Evolutionary conservation across 1,284 basidiomycete species (phyloP), one percentile per base, ranked within the genome.

Genomic region (Mycena citricolor): DNA sequence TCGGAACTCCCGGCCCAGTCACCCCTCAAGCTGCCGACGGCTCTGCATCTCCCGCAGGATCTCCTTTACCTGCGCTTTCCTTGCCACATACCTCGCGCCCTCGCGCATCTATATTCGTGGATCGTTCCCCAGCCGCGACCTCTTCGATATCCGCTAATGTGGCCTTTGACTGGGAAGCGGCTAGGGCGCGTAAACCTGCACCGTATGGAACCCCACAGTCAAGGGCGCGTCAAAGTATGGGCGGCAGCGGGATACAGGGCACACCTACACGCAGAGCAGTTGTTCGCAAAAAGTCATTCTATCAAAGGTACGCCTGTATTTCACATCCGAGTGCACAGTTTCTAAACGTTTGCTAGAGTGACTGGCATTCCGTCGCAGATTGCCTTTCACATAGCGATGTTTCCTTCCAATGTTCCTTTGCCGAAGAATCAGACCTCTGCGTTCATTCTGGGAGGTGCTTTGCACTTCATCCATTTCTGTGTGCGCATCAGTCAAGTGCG

Each of bases 151-250:
- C 47, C 14, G 37, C 51, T 17, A 52, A 52, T 10, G 64, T 73
- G 8, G 83, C 86, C 1, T 89, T 90, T 58, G 87, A 90, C 66
- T 90, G 87, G 88, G 83, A 86, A 30, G 87, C 88, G 0, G 87
- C 79, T 8, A 70, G 81, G 16, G 72, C 76, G 2, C 70, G 74
- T 40, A 72, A 73, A 49, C 79, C 84, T 5, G 77, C 85, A 13
- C 87, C 86, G 2, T 90, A 84, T 67, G 71, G 67, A 5, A 79
- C 77, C 0, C 83, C 83, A 5, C 71, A 70, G 39, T 46, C 51
- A 19, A 33, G 32, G 22, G 65, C 62, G 49, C 50, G 62, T 34
- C 68, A 77, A 39, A 73, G 70, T 57, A 77, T 72, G 53, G 62
- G 67, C 36, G 62, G 61, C 12, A 54, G 38, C 3, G 49, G 47